phyloP scores from a whole-genome alignment of 1,284 basidiomycete genomes.

The Malassezia japonica region DNA sequence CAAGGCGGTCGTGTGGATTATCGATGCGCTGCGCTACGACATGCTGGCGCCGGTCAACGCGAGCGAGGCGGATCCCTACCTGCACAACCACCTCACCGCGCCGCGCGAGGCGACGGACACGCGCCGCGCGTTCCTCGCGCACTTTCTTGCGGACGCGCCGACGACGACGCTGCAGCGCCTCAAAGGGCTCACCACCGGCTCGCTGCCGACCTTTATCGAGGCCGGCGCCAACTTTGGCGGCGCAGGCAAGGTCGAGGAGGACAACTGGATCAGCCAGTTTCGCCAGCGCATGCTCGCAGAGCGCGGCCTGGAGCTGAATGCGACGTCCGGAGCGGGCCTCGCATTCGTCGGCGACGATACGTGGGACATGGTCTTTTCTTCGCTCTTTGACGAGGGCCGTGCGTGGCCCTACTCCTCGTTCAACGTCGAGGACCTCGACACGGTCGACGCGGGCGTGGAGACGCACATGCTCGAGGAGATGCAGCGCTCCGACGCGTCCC shows the following conservation, averaged over 20 bases:
- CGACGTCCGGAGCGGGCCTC: constrained; percentile 12
- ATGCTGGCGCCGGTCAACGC: constrained; percentile 64
- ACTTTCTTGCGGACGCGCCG: constrained; percentile 84
- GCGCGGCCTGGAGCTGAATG: not conserved
- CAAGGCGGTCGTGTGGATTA: constrained; percentile 70
- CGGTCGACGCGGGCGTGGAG: constrained; percentile 84
- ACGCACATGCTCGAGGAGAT: constrained; percentile 63
- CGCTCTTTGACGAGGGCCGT: constrained; percentile 61
- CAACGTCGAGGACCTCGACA: constrained; percentile 95
- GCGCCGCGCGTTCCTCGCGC: constrained; percentile 68
- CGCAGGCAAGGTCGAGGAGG: constrained; percentile 60
- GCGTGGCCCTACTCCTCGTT: constrained; percentile 85
- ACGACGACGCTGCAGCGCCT: constrained; percentile 90
- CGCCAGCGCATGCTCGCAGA: constrained; percentile 30
- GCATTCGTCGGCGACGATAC: constrained; percentile 95
- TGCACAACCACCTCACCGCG: constrained; percentile 72
- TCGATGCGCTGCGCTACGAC: constrained; percentile 89
- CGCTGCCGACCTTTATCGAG: constrained; percentile 90
- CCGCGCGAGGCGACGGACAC: constrained; percentile 68
- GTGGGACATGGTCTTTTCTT: constrained; percentile 81
- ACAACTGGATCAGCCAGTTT: constrained; percentile 58
- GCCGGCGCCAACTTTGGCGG: constrained; percentile 82
- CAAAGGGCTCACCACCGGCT: constrained; percentile 89
- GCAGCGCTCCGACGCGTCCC: constrained; percentile 56
- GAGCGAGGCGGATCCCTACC: constrained; percentile 55